Evolutionary conservation across 139 green algal species (phyloP).

Genomic region (Asterochloris sp.): DNA sequence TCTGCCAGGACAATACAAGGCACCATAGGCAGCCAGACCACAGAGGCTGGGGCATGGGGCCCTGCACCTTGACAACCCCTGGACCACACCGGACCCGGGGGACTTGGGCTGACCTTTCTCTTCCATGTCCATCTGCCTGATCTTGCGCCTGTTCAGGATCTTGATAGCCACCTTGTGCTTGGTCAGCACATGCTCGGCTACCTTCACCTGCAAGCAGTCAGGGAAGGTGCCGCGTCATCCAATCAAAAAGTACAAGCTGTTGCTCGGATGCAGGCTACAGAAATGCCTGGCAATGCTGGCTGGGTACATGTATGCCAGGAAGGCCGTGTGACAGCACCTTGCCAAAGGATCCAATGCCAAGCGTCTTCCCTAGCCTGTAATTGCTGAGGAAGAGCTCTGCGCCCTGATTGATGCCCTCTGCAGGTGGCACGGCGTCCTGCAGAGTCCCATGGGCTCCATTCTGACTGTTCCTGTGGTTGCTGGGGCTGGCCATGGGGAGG

Average conservation of each 20-base stretch:
- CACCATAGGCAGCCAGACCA: neutral
- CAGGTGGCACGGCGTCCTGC: neutral
- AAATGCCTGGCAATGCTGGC: too few relatives aligned
- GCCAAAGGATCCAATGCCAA: conserved; percentile 98
- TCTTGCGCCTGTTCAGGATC: conserved; percentile 98
- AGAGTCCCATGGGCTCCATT: too few relatives aligned
- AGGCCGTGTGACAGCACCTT: conserved; percentile 62
- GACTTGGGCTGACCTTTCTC: conserved; percentile 81
- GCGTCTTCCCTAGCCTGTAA: conserved; percentile 95
- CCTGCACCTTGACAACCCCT: neutral
- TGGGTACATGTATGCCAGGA: too few relatives aligned
- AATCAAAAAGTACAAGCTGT: neutral
- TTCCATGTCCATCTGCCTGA: conserved; percentile 99
- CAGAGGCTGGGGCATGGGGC: too few relatives aligned
- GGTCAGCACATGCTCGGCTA: conserved; percentile 97
- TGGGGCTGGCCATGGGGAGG: too few relatives aligned
- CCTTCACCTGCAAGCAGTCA: conserved; percentile 73
- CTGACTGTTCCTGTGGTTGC: too few relatives aligned
- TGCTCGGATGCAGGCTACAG: neutral
- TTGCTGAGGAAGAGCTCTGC: conserved; percentile 91
- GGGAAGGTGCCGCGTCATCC: neutral
- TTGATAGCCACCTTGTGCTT: conserved; percentile 99
- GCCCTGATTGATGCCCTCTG: conserved; percentile 16
- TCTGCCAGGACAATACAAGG: neutral
- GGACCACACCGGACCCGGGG: neutral